phyloP scores from a whole-genome alignment of 441 rosid species.

The Theobroma grandiflorum region DNA sequence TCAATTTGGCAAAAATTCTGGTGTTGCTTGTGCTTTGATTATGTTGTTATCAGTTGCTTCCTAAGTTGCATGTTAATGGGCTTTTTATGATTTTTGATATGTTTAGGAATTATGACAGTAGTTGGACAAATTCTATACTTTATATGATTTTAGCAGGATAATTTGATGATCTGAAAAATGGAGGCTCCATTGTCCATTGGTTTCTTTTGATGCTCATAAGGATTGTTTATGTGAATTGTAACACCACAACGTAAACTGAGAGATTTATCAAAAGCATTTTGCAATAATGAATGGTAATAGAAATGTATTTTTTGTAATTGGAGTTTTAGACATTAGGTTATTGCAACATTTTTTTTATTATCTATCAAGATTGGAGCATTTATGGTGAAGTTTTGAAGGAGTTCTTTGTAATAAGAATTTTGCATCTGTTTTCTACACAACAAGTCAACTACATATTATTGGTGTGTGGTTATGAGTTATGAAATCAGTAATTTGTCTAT shows the following conservation, averaged over 20 bases:
- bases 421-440: neutral
- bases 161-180: neutral
- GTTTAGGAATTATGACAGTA: neutral
- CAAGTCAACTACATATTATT: neutral
- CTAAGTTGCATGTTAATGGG: neutral
- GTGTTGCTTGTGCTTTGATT: neutral
- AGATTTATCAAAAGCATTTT: neutral
- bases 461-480: neutral
- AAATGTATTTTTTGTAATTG: neutral
- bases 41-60: neutral
- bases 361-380: neutral
- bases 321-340: neutral
- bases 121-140: neutral
- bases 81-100: neutral
- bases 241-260: neutral
- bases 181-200: neutral
- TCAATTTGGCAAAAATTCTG: neutral
- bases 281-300: neutral
- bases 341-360: neutral
- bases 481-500: neutral
- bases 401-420: neutral
- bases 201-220: neutral
- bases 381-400: neutral
- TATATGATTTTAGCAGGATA: neutral
- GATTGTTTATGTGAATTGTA: neutral